These are phyloP conservation scores for Beauveria caledonica DNA, from an alignment of 2,329 filamentous ascomycete species.

Conservation along the genomic window DNA sequence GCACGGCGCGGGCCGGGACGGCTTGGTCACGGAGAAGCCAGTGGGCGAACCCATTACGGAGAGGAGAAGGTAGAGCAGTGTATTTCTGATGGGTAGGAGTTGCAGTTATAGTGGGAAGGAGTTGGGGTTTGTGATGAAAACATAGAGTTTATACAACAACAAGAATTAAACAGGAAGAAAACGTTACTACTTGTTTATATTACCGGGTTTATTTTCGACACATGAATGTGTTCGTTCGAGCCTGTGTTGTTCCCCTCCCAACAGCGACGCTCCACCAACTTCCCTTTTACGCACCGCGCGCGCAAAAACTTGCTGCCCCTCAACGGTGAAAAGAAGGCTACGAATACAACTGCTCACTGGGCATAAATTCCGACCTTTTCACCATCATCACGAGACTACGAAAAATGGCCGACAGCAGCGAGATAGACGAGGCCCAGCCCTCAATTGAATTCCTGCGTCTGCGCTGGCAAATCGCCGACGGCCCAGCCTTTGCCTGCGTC, in stretches of 20 bases:
- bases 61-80: conserved; percentile 33
- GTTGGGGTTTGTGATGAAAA: no score
- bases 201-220: no score
- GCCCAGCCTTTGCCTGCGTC: not conserved
- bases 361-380: not conserved
- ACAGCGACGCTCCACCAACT: not conserved
- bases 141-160: no score
- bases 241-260: not conserved
- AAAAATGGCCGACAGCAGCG: not conserved
- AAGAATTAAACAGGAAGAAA: no score
- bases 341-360: not conserved
- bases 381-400: not conserved
- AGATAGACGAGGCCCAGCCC: not conserved
- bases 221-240: no score
- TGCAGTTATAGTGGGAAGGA: not conserved
- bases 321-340: not conserved
- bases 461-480: conserved; percentile 6
- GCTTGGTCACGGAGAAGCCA: conserved; percentile 42
- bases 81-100: conserved; percentile 4
- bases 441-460: not conserved
- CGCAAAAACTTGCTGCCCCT: not conserved
- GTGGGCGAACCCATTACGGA: conserved; percentile 51
- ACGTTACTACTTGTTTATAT: no score
- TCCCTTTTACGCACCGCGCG: not conserved
- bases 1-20: conserved; percentile 44